These are phyloP conservation scores for Solanum pinnatisectum DNA, from an alignment of 257 asterid species.

Conservation along the genomic window DNA sequence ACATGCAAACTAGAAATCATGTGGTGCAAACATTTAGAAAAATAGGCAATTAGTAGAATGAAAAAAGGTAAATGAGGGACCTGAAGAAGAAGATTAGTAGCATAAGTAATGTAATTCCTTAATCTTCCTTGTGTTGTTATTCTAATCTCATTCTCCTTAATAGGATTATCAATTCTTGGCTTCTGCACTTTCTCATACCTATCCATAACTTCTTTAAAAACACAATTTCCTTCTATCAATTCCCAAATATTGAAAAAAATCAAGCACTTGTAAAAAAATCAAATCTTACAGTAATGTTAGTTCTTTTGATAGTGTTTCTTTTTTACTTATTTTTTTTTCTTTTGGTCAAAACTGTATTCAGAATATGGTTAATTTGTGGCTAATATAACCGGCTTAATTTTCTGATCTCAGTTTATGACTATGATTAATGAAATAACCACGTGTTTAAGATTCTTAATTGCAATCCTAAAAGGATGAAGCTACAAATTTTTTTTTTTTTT, in stretches of 20 bases:
- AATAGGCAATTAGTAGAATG: too few species aligned
- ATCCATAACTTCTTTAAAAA: slow-evolving; percentile 34
- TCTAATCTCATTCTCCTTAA: slow-evolving; percentile 56
- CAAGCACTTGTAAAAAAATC: not conserved
- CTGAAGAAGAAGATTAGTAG: too few species aligned
- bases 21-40: too few species aligned
- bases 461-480: not conserved
- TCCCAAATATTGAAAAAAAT: not conserved
- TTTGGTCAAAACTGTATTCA: not conserved
- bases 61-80: too few species aligned
- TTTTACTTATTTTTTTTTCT: too few species aligned
- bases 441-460: not conserved
- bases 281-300: not conserved
- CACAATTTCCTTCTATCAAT: not conserved
- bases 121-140: too few species aligned
- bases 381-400: not conserved
- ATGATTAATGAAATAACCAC: not conserved
- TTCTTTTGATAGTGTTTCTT: not conserved
- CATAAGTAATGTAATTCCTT: too few species aligned
- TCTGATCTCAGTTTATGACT: not conserved
- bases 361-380: not conserved
- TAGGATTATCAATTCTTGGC: slow-evolving; percentile 45
- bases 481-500: too few species aligned
- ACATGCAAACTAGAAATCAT: too few species aligned
- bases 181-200: slow-evolving; percentile 70